Percentiles rank a stretch among this genome's conserved stretches.
phyloP scores from a whole-genome alignment of 2,329 filamentous ascomycete genomes.

The Aspergillus unguis region DNA sequence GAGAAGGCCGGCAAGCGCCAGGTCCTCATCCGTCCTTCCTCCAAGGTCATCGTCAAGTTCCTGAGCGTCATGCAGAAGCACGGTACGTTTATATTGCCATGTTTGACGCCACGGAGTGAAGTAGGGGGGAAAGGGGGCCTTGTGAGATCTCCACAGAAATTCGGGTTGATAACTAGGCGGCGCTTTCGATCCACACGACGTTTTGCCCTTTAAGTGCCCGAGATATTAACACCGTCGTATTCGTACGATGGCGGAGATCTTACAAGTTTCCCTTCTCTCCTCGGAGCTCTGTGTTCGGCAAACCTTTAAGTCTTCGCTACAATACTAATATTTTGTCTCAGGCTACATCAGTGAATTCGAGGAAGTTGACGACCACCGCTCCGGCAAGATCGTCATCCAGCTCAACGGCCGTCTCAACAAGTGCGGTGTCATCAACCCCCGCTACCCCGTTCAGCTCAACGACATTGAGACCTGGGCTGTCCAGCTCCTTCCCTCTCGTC shows the following conservation, averaged over 20 bases:
- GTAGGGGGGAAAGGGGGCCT: background rate
- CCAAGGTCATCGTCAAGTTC: constrained; percentile 99
- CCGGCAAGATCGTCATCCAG: constrained; percentile 99
- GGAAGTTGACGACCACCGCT: constrained; percentile 98
- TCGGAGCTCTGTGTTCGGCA: constrained; percentile 60
- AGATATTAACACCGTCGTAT: constrained; percentile 67
- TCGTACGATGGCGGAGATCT: constrained; percentile 68
- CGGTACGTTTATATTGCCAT: constrained; percentile 61
- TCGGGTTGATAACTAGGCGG: constrained; percentile 99
- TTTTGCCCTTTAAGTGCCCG: constrained; percentile 99
- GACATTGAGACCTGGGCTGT: constrained; percentile 99
- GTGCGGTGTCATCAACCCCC: constrained; percentile 97
- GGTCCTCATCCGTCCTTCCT: constrained; percentile 94
- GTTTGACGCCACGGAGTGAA: constrained; percentile 1
- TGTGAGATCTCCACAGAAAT: constrained; percentile 33
- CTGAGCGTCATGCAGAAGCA: constrained; percentile 98
- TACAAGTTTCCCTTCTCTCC: constrained; percentile 71
- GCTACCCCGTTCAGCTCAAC: constrained; percentile 97
- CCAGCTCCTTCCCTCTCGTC: constrained; percentile 97
- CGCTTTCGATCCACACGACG: constrained; percentile 80
- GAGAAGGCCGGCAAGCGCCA: constrained; percentile 99
- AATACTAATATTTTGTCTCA: constrained; percentile 60
- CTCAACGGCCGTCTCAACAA: constrained; percentile 99
- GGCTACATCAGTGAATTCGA: constrained; percentile 99
- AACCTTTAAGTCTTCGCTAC: constrained; percentile 95